Percentiles rank a stretch among this genome's conserved stretches.
phyloP scores from a whole-genome alignment of 768 basidiomycete species.

The Russula sp. region DNA sequence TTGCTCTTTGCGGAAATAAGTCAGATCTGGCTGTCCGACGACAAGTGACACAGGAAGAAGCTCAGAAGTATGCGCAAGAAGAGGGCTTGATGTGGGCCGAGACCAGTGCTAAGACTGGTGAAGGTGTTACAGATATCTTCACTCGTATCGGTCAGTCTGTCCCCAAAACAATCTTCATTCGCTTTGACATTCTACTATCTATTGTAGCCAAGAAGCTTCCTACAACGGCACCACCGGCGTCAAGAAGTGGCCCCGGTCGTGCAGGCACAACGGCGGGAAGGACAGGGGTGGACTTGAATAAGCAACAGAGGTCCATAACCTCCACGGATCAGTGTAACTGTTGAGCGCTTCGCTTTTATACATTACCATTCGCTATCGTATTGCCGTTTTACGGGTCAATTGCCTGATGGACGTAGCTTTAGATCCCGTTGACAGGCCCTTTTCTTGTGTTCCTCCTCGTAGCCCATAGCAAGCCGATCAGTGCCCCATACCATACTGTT shows the following conservation, averaged over 20 bases:
- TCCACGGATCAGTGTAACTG: slow-evolving; percentile 76
- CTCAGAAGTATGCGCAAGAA: slow-evolving; percentile 88
- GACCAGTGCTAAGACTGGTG: slow-evolving; percentile 86
- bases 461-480: slow-evolving; percentile 23
- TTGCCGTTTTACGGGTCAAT: slow-evolving; percentile 14
- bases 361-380: slow-evolving; percentile 12
- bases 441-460: slow-evolving; percentile 11
- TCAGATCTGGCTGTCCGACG: slow-evolving; percentile 79
- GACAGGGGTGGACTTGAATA: slow-evolving; percentile 80
- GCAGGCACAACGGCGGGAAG: slow-evolving; percentile 50
- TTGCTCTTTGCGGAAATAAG: slow-evolving; percentile 96
- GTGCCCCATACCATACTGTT: slow-evolving; percentile 31
- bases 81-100: slow-evolving; percentile 93
- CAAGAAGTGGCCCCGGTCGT: slow-evolving; percentile 53
- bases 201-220: slow-evolving; percentile 81
- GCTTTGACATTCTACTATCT: slow-evolving; percentile 3
- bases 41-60: slow-evolving; percentile 84
- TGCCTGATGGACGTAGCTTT: slow-evolving; percentile 15
- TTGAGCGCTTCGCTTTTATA: slow-evolving; percentile 37
- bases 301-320: slow-evolving; percentile 49
- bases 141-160: slow-evolving; percentile 70
- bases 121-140: slow-evolving; percentile 84
- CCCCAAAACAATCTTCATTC: slow-evolving; percentile 3
- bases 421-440: slow-evolving; percentile 19
- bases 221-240: slow-evolving; percentile 66